Percentiles rank a stretch among this genome's conserved stretches.
Evolutionary conservation across 495 filamentous ascomycete species (phyloP).

Genomic region (Podospora sp.): DNA sequence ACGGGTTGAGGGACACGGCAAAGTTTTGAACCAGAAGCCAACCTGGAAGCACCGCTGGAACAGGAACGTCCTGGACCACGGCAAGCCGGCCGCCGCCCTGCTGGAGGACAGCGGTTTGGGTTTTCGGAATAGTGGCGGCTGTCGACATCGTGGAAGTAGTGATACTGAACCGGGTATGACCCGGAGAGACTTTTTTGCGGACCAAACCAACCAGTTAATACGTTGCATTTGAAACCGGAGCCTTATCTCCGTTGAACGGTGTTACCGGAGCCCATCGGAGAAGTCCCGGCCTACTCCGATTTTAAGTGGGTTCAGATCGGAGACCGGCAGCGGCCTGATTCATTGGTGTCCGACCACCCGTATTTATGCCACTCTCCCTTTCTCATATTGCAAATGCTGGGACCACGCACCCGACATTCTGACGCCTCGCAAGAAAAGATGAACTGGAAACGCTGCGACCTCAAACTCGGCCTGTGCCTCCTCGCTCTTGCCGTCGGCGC

Average conservation of each 20-base stretch:
- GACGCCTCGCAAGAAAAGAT: not conserved
- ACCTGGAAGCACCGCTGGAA: slow-evolving; percentile 2
- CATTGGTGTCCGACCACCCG: too few species aligned
- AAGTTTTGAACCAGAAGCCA: slow-evolving; percentile 11
- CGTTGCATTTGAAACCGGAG: not conserved
- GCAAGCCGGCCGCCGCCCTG: slow-evolving; percentile 12
- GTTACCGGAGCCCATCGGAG: not conserved
- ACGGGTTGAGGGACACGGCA: slow-evolving; percentile 29
- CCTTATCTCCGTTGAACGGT: not conserved
- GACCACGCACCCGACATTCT: not conserved
- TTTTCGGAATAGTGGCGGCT: slow-evolving; percentile 8
- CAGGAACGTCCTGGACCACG: slow-evolving; percentile 12
- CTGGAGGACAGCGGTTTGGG: slow-evolving; percentile 23
- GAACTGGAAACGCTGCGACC: not conserved
- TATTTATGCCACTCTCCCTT: too few species aligned
- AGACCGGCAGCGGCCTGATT: too few species aligned
- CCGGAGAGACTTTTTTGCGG: not conserved
- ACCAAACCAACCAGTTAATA: not conserved
- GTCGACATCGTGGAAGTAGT: not conserved
- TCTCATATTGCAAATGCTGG: not conserved
- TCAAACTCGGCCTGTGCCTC: not conserved
- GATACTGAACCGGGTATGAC: not conserved
- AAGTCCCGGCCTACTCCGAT: not conserved
- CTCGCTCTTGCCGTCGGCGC: not conserved
- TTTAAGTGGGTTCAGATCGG: not conserved